Evolutionary conservation across 2,329 filamentous ascomycete species (phyloP).

Genomic region (Geosmithia morbida): DNA sequence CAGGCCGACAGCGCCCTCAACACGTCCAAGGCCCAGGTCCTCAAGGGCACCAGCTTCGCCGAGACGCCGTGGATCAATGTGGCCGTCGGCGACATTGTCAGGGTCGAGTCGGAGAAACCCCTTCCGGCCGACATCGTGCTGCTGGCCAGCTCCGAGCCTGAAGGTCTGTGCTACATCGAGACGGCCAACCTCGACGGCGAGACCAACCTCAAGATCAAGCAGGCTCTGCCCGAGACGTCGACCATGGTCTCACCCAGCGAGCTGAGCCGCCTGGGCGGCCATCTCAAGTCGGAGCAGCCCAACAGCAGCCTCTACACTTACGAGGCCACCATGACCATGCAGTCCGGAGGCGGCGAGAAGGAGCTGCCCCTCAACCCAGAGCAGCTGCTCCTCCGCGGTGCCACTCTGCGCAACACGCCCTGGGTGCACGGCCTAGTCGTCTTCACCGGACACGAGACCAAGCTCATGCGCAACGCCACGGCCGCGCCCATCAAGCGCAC

Average conservation of each 20-base stretch:
- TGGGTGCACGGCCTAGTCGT: constrained; percentile 96
- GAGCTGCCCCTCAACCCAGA: constrained; percentile 82
- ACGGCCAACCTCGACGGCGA: constrained; percentile 96
- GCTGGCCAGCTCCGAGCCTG: constrained; percentile 87
- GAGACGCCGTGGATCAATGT: constrained; percentile 92
- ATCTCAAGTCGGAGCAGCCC: constrained; percentile 85
- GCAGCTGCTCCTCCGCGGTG: constrained; percentile 82
- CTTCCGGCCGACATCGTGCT: constrained; percentile 91
- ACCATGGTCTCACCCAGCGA: constrained; percentile 77
- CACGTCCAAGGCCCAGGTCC: constrained; percentile 67
- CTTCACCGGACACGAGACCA: constrained; percentile 88
- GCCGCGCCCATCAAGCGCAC: constrained; percentile 96
- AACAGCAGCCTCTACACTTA: constrained; percentile 98
- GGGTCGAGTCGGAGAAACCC: constrained; percentile 86
- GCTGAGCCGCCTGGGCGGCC: constrained; percentile 71
- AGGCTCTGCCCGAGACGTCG: constrained; percentile 85
- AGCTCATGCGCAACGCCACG: constrained; percentile 96
- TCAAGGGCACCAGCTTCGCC: constrained; percentile 72
- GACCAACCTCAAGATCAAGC: constrained; percentile 98
- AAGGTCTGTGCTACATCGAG: constrained; percentile 96
- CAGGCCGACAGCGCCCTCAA: constrained; percentile 79
- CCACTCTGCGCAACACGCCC: constrained; percentile 86
- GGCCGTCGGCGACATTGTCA: constrained; percentile 78
- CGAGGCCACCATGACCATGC: constrained; percentile 87
- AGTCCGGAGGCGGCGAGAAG: constrained; percentile 81